Evolutionary conservation across 1,284 basidiomycete species (phyloP).

Genomic region (Tilletia caries): DNA sequence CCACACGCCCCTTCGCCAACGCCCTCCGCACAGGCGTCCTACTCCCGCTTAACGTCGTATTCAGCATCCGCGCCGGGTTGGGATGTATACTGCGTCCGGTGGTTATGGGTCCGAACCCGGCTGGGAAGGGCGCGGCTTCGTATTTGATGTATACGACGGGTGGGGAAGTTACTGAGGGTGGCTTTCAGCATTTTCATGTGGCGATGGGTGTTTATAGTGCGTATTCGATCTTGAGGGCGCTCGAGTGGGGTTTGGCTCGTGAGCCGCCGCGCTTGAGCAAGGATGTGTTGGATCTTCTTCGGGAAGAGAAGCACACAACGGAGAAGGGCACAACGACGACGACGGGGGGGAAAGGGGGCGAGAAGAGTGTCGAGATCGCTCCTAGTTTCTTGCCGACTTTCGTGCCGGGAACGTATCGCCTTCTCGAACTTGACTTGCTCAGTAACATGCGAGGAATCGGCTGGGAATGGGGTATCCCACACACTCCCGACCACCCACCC

Average conservation of each 20-base stretch:
- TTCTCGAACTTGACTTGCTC: slow-evolving; percentile 28
- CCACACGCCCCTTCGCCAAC: not conserved
- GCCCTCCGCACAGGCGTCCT: slow-evolving; percentile 8
- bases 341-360: too few species aligned
- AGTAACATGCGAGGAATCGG: slow-evolving; percentile 28
- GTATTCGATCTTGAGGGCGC: slow-evolving; percentile 1
- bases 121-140: not conserved
- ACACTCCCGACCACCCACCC: not conserved
- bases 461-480: slow-evolving; percentile 30
- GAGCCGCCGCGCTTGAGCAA: not conserved
- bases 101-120: not conserved
- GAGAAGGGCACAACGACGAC: not conserved
- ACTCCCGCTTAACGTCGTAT: slow-evolving; percentile 9
- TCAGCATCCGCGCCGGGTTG: slow-evolving; percentile 4
- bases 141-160: slow-evolving; percentile 2
- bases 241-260: slow-evolving; percentile 4
- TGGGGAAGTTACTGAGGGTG: not conserved
- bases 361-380: not conserved
- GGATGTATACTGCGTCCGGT: not conserved
- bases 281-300: not conserved
- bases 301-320: not conserved
- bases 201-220: slow-evolving; percentile 11
- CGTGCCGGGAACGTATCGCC: slow-evolving; percentile 25
- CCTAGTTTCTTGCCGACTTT: slow-evolving; percentile 17
- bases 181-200: slow-evolving; percentile 11